Evolutionary conservation across 176 grass and related monocot genomes (phyloP), one percentile per base, ranked within the genome.

Genomic region (Ampelocalamus luodianensis): DNA sequence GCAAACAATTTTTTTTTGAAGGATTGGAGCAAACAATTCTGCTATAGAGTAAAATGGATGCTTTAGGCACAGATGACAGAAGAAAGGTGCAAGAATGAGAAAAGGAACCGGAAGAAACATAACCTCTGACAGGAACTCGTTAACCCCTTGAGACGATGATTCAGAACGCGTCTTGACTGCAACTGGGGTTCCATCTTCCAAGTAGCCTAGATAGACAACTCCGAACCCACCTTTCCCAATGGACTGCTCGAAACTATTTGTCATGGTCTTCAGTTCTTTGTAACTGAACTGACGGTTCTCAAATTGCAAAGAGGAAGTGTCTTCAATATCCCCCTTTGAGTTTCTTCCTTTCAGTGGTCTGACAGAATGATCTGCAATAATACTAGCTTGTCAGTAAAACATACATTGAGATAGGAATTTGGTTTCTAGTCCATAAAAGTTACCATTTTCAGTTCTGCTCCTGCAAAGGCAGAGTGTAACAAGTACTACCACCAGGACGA

Each of bases 51-150:
- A 17, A 29, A 64, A 45, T 78, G 58, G 40, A 44, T 46, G 26
- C 24, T 43, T 26, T 39, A 6, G 0, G 13, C 5, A 22, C 71
- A 60, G 8, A 16, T 5, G 0, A 77, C 6, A 14, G 22, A 61
- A 15, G 26, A 12, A 61, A 4, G 12, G 38, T 22, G 40, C 4
- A 34, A 34, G 32, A 24, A 60, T 20, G 2, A 60, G 29, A 20
- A 20, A 10, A n/a, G 1, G 45, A 55, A 49, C 22, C 0, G 5
- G 12, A 62, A 60, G 55, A 72, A 79, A 9, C 3, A 34, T 53
- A 82, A 91, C 89, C 92, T 94, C 92, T 14, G 80, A 83, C 12
- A 94, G 53, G 65, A 91, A 94, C 80, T 94, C 86, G 12, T 94
- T 87, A 60, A 86, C 43, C 29, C 87, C 89, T 88, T 94, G 86